Conservation (phyloP, 345 rosid species). For the Excoecaria agallocha region DNA sequence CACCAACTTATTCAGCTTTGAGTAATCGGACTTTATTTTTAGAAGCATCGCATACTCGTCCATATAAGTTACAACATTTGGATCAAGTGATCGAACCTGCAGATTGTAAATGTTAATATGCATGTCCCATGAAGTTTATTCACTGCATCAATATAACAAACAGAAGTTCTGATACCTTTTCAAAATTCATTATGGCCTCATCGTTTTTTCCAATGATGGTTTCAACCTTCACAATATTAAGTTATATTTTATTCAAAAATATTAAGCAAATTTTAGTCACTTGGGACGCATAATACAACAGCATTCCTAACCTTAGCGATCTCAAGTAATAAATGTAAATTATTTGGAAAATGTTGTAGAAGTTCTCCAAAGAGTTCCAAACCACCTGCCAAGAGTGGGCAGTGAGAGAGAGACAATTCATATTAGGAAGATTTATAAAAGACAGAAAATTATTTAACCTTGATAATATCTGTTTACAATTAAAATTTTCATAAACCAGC, state of each 20-base stretch:
- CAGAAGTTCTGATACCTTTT: conserved; percentile 54
- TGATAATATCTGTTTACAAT: background rate
- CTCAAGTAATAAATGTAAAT: conserved; percentile 85
- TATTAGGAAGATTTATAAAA: background rate
- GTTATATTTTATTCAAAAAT: conserved; percentile 24
- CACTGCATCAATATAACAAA: conserved; percentile 8
- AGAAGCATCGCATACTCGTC: conserved; percentile 98
- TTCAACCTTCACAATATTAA: conserved; percentile 57
- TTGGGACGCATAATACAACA: conserved; percentile 8
- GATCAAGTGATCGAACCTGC: conserved; percentile 93
- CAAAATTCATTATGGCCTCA: conserved; percentile 83
- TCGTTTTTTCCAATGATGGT: conserved; percentile 94
- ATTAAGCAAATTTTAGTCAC: background rate
- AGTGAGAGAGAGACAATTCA: conserved; percentile 2
- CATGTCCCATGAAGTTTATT: background rate
- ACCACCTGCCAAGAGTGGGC: conserved; percentile 55
- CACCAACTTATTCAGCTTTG: conserved; percentile 81
- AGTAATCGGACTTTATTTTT: conserved; percentile 71
- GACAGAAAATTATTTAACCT: background rate
- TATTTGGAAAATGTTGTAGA: conserved; percentile 85
- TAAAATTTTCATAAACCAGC: background rate
- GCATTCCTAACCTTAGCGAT: conserved; percentile 76
- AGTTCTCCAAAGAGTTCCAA: conserved; percentile 83
- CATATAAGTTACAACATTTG: conserved; percentile 78
- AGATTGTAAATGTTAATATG: conserved; percentile 9